Evolutionary conservation across 1,284 basidiomycete genomes (phyloP).

Genomic region (Malassezia slooffiae): DNA sequence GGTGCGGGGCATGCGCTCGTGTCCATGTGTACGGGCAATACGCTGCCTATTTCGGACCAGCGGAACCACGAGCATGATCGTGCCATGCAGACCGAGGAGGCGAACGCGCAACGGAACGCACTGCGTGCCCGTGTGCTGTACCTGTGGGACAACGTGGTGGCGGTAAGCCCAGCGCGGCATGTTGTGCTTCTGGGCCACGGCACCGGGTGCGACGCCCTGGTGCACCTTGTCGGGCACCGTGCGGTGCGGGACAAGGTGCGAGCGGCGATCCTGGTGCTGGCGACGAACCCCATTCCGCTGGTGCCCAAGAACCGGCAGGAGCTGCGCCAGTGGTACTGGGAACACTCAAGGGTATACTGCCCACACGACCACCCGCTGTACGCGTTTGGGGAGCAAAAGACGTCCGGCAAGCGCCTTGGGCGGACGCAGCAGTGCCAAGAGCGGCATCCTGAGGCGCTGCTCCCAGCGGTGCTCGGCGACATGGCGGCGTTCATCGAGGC

Average conservation of each 20-base stretch:
- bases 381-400: conserved; percentile 7
- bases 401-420: conserved; percentile 11
- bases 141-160: conserved; percentile 88
- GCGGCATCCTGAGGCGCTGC: neutral
- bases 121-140: conserved; percentile 61
- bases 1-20: conserved; percentile 61
- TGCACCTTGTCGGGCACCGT: conserved; percentile 59
- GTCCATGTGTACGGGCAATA: conserved; percentile 53
- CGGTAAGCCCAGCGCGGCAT: conserved; percentile 56
- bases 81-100: conserved; percentile 4
- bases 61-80: conserved; percentile 3
- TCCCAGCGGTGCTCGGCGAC: neutral
- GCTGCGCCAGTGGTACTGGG: conserved; percentile 11
- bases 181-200: conserved; percentile 80
- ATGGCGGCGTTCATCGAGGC: neutral
- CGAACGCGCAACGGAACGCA: conserved; percentile 51
- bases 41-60: conserved; percentile 1
- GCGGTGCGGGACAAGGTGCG: conserved; percentile 12
- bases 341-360: conserved; percentile 7
- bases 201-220: conserved; percentile 62
- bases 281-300: conserved; percentile 21
- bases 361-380: conserved; percentile 8
- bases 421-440: neutral
- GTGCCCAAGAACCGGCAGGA: conserved; percentile 10
- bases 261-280: conserved; percentile 28